These are phyloP conservation scores for Raphanus sativus DNA, from an alignment of 345 rosid genomes.

Conservation along the genomic window DNA sequence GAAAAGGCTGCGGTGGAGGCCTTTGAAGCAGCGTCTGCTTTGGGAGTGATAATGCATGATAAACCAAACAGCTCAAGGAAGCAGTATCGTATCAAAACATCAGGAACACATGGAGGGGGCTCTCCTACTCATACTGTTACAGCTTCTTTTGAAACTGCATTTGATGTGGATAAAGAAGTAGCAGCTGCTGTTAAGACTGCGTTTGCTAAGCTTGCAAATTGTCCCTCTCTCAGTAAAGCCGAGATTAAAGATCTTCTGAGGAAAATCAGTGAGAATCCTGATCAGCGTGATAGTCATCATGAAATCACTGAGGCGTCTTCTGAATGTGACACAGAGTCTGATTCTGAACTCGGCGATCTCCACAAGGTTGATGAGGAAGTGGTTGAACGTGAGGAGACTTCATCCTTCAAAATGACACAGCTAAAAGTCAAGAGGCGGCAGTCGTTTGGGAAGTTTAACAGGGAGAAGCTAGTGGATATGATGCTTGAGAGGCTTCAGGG, in stretches of 20 bases:
- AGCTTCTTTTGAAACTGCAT: slow-evolving; percentile 86
- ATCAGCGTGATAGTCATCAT: slow-evolving; percentile 40
- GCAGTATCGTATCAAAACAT: slow-evolving; percentile 52
- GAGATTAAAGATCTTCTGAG: slow-evolving; percentile 67
- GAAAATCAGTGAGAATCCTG: slow-evolving; percentile 79
- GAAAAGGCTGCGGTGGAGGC: slow-evolving; percentile 82
- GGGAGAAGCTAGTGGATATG: slow-evolving; percentile 58
- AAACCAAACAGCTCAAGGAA: slow-evolving; percentile 63
- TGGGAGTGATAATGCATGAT: slow-evolving; percentile 89
- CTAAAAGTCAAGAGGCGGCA: slow-evolving; percentile 58
- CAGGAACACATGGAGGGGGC: slow-evolving; percentile 47
- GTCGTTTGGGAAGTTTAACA: slow-evolving; percentile 55
- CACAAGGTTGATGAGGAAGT: slow-evolving; percentile 41
- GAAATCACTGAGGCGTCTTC: slow-evolving; percentile 53
- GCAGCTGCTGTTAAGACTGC: slow-evolving; percentile 88
- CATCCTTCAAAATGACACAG: slow-evolving; percentile 41
- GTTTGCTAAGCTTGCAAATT: slow-evolving; percentile 59
- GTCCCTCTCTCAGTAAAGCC: slow-evolving; percentile 58
- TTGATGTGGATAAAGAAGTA: slow-evolving; percentile 93
- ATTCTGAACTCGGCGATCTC: slow-evolving; percentile 45
- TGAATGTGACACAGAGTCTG: slow-evolving; percentile 62
- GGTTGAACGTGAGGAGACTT: slow-evolving; percentile 30
- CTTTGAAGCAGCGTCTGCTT: slow-evolving; percentile 76
- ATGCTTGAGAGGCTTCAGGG: slow-evolving; percentile 82
- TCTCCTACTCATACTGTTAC: slow-evolving; percentile 72